These are phyloP conservation scores for Mortierella hygrophila DNA, from an alignment of 192 early-diverging fungal genomes.

Conservation along the genomic window DNA sequence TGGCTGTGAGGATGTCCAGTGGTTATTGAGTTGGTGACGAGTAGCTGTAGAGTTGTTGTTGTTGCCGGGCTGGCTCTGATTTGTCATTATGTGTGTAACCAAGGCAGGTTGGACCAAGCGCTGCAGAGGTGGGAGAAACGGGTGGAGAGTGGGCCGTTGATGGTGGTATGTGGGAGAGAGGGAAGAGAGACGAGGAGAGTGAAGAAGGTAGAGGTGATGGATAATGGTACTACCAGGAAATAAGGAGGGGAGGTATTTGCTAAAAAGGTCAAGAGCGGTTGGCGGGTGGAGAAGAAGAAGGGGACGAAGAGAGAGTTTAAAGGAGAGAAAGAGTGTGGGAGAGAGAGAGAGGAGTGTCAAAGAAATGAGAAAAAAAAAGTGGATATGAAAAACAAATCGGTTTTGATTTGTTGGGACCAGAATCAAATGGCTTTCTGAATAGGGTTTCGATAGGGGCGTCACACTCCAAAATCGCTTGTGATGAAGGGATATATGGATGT, in stretches of 20 bases:
- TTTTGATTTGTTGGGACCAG: no score
- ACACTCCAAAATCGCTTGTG: no score
- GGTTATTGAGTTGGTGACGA: not conserved
- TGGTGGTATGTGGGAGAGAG: not conserved
- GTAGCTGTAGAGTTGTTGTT: not conserved
- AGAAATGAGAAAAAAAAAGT: not conserved
- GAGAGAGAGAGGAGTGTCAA: not conserved
- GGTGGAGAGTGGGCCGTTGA: not conserved
- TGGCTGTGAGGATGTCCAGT: not conserved
- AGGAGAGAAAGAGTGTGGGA: not conserved
- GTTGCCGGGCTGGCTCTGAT: constrained; percentile 26
- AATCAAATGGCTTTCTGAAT: no score
- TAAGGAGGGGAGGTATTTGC: not conserved
- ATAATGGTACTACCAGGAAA: not conserved
- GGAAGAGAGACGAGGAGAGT: not conserved
- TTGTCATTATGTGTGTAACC: constrained; percentile 36
- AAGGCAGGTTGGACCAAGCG: not conserved
- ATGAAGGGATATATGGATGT: no score
- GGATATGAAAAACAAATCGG: no score
- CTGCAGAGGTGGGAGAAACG: not conserved
- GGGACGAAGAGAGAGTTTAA: not conserved
- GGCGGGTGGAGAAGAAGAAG: not conserved
- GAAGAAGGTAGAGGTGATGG: not conserved
- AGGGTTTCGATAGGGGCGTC: no score
- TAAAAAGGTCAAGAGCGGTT: not conserved